Evolutionary conservation across 768 basidiomycete species (phyloP).

Genomic region (Guyanaporus albipodus): DNA sequence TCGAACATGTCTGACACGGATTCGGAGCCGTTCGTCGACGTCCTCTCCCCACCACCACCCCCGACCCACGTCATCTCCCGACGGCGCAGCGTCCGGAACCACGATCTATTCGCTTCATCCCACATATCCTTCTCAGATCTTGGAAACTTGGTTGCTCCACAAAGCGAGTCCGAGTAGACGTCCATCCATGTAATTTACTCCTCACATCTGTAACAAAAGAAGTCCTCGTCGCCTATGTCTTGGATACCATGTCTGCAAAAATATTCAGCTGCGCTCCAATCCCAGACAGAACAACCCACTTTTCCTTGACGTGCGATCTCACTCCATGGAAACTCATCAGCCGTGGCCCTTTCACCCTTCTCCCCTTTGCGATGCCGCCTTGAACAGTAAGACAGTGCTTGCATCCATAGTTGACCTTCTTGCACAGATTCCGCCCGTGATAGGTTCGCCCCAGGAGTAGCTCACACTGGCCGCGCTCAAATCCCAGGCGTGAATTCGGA

Average conservation of each 20-base stretch:
- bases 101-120: constrained; percentile 24
- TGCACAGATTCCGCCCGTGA: constrained; percentile 29
- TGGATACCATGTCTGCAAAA: constrained; percentile 46
- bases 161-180: not conserved
- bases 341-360: constrained; percentile 5
- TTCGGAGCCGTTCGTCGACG: constrained; percentile 13
- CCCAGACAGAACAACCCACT: constrained; percentile 37
- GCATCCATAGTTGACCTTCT: constrained; percentile 46
- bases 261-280: not conserved
- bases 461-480: constrained; percentile 25
- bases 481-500: not conserved
- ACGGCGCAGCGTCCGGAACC: constrained; percentile 20
- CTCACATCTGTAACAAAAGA: constrained; percentile 30
- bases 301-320: constrained; percentile 58
- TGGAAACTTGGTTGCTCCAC: constrained; percentile 20
- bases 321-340: constrained; percentile 52
- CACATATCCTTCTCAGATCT: constrained; percentile 27
- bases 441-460: constrained; percentile 16
- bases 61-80: constrained; percentile 5
- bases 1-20: constrained; percentile 1
- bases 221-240: constrained; percentile 52
- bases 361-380: not conserved
- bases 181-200: not conserved
- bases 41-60: constrained; percentile 21
- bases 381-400: constrained; percentile 41